Evolutionary conservation across 1,284 basidiomycete genomes (phyloP), one percentile per base, ranked within the genome.

Genomic region (Naganishia sp.): DNA sequence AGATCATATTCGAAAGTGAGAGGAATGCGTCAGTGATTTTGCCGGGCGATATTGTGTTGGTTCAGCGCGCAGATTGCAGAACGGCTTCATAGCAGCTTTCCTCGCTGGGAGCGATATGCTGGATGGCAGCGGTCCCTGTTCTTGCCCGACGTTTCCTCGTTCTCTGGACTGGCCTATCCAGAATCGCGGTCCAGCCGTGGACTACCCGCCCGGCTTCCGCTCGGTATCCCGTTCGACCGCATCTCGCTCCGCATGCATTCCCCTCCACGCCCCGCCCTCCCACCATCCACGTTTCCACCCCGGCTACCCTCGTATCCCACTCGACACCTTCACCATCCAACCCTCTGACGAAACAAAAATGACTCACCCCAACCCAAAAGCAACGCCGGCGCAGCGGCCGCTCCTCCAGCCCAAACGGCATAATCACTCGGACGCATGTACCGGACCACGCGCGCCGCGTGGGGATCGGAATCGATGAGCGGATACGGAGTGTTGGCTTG

Each of bases 361-460:
- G 31, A 77, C 76, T 68, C 59, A 77, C 77, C 77, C 66, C 70
- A 75, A 11, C 72, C 64, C 56, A 71, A 74, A 9, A 79, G 66
- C 21, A 72, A 39, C 39, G 68, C 71, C 3, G 79, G 79, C 43
- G 75, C 74, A 43, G 74, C 90, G 65, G 85, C 90, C 1, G 94
- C 91, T 56, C 85, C 85, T 55, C 84, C 88, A 18, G 87, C 92
- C 90, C 93, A 93, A 50, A 85, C 81, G 23, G 84, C 89, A 82
- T 92, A 94, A 84, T 99, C 96, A 7, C 88, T 88, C 15, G 86
- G 83, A 49, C 96, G 86, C 81, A 98, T 87, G 82, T 95, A 96
- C 71, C 90, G 83, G 39, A 99, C 82, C 48, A 99, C 95, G 54
- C 96, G 87, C 46, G 82, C 82, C 45, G 90, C 89, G 83, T 96